Conservation (phyloP, 176 grass and related monocot species). For the Saccharum officinarum region DNA sequence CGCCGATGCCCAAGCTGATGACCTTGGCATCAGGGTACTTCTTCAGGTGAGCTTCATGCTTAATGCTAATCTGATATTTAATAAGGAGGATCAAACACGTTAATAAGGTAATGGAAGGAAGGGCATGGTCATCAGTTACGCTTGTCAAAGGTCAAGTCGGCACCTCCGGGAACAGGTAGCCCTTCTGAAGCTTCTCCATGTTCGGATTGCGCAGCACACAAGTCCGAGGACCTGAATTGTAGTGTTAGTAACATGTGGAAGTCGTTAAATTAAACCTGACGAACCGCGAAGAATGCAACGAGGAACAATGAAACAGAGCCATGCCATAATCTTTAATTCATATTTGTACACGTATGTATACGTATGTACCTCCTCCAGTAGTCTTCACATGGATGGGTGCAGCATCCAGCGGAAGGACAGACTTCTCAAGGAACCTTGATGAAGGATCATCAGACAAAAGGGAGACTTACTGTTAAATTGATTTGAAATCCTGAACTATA, state of each 20-base stretch:
- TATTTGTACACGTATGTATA: background rate
- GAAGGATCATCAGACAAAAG: slow-evolving; percentile 29
- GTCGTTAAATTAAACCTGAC: background rate
- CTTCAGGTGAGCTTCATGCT: slow-evolving; percentile 57
- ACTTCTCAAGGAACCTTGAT: slow-evolving; percentile 55
- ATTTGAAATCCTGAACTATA: background rate
- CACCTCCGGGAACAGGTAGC: slow-evolving; percentile 95
- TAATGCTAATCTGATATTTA: slow-evolving; percentile 65
- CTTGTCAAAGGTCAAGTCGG: background rate
- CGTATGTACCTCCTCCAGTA: slow-evolving; percentile 19
- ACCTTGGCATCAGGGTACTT: slow-evolving; percentile 86
- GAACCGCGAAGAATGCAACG: slow-evolving; percentile 6
- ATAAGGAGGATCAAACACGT: background rate
- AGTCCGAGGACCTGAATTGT: slow-evolving; percentile 52
- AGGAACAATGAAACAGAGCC: slow-evolving; percentile 23
- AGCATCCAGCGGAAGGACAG: slow-evolving; percentile 39
- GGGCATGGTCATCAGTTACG: background rate
- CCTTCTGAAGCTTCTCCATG: slow-evolving; percentile 87
- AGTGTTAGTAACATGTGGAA: background rate
- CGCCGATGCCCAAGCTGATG: slow-evolving; percentile 90
- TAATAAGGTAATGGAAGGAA: background rate
- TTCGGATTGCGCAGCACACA: slow-evolving; percentile 76
- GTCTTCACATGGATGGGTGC: slow-evolving; percentile 36
- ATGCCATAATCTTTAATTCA: background rate
- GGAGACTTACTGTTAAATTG: background rate